Evolutionary conservation across 768 basidiomycete genomes (phyloP).

Genomic region (Chiua virens): DNA sequence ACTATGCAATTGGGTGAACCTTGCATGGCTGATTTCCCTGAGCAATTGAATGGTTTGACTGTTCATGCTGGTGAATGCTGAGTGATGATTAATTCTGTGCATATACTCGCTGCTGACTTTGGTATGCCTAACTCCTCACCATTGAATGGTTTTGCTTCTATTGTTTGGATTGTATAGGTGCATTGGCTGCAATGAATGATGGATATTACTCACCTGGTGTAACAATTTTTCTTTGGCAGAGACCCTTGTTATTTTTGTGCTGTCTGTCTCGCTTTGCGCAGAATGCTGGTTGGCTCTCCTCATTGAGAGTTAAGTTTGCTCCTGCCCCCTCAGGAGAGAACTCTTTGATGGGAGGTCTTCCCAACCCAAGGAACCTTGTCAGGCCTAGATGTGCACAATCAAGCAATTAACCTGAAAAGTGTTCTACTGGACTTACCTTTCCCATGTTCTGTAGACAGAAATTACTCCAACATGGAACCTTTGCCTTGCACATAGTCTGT

Average conservation of each 20-base stretch:
- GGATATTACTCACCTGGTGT: not conserved
- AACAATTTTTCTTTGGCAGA: not conserved
- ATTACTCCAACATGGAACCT: conserved; percentile 10
- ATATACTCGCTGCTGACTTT: not conserved
- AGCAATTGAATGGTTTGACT: not conserved
- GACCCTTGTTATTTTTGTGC: not conserved
- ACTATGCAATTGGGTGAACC: not conserved
- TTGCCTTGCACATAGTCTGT: conserved; percentile 7
- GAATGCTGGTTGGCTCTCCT: not conserved
- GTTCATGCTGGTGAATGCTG: not conserved
- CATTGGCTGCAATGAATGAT: not conserved
- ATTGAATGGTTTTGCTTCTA: not conserved
- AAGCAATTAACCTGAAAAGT: not conserved
- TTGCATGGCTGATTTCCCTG: not conserved
- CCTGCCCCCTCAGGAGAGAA: too few species aligned
- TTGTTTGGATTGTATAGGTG: not conserved
- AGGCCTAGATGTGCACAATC: too few species aligned
- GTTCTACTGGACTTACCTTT: not conserved
- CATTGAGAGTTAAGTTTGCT: too few species aligned
- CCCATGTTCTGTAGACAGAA: conserved; percentile 1
- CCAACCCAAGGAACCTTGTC: too few species aligned
- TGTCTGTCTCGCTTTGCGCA: not conserved
- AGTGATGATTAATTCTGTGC: not conserved
- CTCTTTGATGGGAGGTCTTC: too few species aligned
- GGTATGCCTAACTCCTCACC: not conserved